Evolutionary conservation across 345 rosid genomes (phyloP).

Genomic region (Bruguiera sexangula): DNA sequence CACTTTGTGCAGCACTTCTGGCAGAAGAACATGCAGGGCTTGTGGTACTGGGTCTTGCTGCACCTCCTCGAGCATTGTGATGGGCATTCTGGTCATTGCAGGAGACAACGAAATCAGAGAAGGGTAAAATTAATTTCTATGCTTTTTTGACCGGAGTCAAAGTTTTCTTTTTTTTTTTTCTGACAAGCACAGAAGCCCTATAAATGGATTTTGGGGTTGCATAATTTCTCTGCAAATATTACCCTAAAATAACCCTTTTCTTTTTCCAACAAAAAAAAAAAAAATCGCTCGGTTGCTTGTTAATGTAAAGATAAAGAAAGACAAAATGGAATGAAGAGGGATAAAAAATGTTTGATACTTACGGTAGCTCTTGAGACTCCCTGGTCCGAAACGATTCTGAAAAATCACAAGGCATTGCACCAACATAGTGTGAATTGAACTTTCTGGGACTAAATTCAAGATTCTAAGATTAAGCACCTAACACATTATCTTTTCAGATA

Average conservation of each 20-base stretch:
- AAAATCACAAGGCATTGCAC: constrained; percentile 2
- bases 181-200: not conserved
- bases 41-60: constrained; percentile 28
- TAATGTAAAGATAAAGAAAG: not conserved
- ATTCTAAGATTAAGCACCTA: not conserved
- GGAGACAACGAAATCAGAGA: no score
- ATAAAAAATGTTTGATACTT: constrained; percentile 17
- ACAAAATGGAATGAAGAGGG: not conserved
- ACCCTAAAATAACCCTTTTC: no score
- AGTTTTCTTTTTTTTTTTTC: not conserved
- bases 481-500: not conserved
- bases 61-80: constrained; percentile 34
- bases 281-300: not conserved
- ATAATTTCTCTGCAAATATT: no score
- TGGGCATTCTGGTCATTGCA: constrained; percentile 60
- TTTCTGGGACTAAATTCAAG: not conserved
- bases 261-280: no score
- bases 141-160: constrained; percentile 24
- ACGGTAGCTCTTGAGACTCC: constrained; percentile 48
- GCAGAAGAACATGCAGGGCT: constrained; percentile 38
- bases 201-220: no score
- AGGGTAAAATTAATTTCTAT: not conserved
- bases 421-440: not conserved
- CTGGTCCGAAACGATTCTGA: constrained; percentile 44
- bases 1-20: constrained; percentile 32